These are phyloP conservation scores for Xylaria nigripes DNA, from an alignment of 495 filamentous ascomycete species.

Conservation along the genomic window DNA sequence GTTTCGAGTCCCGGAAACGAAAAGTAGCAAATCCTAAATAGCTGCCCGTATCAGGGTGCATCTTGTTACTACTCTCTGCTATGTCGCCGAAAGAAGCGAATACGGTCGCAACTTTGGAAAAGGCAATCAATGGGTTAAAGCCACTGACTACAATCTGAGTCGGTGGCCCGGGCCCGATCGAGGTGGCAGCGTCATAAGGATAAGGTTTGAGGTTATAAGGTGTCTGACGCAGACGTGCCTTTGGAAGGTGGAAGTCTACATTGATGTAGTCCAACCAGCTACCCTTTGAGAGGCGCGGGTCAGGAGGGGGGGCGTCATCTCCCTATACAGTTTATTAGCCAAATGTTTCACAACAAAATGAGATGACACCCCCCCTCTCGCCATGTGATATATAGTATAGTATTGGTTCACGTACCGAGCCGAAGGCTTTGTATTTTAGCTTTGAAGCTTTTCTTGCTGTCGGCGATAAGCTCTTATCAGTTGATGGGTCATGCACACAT, in stretches of 20 bases:
- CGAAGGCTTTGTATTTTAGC: slow-evolving; percentile 64
- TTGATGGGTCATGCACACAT: slow-evolving; percentile 66
- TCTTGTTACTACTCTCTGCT: slow-evolving; percentile 77
- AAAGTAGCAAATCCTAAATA: slow-evolving; percentile 89
- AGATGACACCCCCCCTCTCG: slow-evolving; percentile 49
- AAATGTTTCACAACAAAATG: slow-evolving; percentile 34
- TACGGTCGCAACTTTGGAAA: slow-evolving; percentile 67
- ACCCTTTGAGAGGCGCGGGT: slow-evolving; percentile 65
- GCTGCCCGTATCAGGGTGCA: slow-evolving; percentile 85
- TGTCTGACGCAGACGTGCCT: slow-evolving; percentile 60
- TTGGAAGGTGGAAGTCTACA: slow-evolving; percentile 62
- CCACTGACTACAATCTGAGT: slow-evolving; percentile 85
- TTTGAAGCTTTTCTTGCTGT: slow-evolving; percentile 58
- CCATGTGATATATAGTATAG: slow-evolving; percentile 30
- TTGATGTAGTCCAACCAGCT: slow-evolving; percentile 50
- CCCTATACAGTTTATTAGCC: slow-evolving; percentile 52
- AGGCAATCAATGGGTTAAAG: slow-evolving; percentile 79
- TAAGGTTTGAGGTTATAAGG: slow-evolving; percentile 75
- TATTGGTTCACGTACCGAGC: slow-evolving; percentile 46
- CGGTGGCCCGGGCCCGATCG: slow-evolving; percentile 81
- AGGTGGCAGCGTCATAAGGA: slow-evolving; percentile 67
- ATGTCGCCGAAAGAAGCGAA: slow-evolving; percentile 88
- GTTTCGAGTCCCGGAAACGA: slow-evolving; percentile 68
- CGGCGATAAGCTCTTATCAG: slow-evolving; percentile 43
- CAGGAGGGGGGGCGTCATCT: slow-evolving; percentile 58